phyloP scores from a whole-genome alignment of 140 eudicot genomes.

The Senecio squalidus region DNA sequence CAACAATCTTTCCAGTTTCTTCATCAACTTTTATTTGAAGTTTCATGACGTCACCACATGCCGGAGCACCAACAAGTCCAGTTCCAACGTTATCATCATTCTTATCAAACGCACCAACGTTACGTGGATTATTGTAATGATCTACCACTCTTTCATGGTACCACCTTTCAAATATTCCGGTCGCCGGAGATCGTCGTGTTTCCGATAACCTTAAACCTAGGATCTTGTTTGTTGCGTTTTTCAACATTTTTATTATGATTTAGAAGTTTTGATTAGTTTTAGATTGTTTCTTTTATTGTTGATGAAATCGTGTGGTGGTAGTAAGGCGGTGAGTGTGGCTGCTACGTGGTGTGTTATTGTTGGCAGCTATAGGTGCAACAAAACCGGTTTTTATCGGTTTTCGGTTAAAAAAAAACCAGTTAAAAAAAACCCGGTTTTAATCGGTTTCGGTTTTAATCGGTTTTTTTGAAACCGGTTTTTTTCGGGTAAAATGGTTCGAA shows the following conservation, averaged over 20 bases:
- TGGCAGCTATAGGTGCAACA: no score
- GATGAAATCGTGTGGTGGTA: no score
- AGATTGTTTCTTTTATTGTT: no score
- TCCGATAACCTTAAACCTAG: conserved; percentile 25
- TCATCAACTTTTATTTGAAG: conserved; percentile 80
- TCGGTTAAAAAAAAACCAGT: no score
- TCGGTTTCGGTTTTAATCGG: no score
- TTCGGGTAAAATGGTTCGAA: no score
- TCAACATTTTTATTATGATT: conserved; percentile 59
- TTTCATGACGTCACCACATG: conserved; percentile 97
- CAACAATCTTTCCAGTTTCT: conserved; percentile 59
- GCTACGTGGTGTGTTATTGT: no score
- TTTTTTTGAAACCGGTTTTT: no score
- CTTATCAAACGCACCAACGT: conserved; percentile 92
- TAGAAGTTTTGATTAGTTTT: no score
- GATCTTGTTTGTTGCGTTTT: conserved; percentile 31
- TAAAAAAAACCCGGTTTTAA: no score
- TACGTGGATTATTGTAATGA: conserved; percentile 81
- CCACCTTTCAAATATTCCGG: conserved; percentile 24
- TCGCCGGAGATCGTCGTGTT: conserved; percentile 20
- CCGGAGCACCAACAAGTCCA: conserved; percentile 94
- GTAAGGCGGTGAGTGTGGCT: no score
- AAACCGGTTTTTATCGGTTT: no score
- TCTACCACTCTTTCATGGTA: conserved; percentile 93
- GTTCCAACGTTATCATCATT: conserved; percentile 82